Conservation (phyloP, 73 alveolate species). For the Strombidium stylifer region DNA sequence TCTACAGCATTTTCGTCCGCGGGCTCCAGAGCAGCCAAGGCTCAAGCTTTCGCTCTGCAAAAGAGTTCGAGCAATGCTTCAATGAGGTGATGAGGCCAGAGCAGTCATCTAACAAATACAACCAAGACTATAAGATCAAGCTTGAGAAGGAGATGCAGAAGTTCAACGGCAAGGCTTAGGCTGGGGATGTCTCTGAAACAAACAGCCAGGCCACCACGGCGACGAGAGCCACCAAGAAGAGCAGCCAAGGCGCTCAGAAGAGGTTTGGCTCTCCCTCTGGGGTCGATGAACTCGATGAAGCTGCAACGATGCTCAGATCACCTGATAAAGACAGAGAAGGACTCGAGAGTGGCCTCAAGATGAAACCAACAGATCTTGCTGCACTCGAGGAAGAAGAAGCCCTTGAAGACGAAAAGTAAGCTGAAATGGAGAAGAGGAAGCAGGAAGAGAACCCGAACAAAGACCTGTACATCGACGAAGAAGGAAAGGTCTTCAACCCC, state of each 20-base stretch:
- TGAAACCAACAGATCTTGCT: conserved; percentile 27
- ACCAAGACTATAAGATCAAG: conserved; percentile 24
- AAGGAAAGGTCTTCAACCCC: conserved; percentile 50
- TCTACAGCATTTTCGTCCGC: conserved; percentile 17
- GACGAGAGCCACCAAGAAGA: conserved; percentile 5
- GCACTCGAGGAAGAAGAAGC: conserved; percentile 22
- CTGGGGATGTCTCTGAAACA: conserved; percentile 10
- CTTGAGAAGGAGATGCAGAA: conserved; percentile 18
- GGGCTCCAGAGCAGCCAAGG: conserved; percentile 2
- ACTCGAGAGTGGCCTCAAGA: background rate
- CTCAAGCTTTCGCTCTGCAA: conserved; percentile 37
- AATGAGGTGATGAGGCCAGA: conserved; percentile 18
- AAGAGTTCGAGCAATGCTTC: conserved; percentile 24
- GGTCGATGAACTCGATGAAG: conserved; percentile 31
- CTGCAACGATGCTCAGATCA: conserved; percentile 7
- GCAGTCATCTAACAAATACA: conserved; percentile 17
- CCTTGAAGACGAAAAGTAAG: conserved; percentile 35
- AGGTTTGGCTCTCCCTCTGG: background rate
- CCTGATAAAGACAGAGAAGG: conserved; percentile 13
- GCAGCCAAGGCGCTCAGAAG: background rate
- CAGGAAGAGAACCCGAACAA: conserved; percentile 49
- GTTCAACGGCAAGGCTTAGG: conserved; percentile 29
- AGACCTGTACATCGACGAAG: conserved; percentile 33
- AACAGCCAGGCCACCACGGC: conserved; percentile 26
- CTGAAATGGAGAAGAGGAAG: conserved; percentile 44